These are phyloP conservation scores for Exophiala sideris DNA, from an alignment of 2,329 filamentous ascomycete species.

Conservation along the genomic window DNA sequence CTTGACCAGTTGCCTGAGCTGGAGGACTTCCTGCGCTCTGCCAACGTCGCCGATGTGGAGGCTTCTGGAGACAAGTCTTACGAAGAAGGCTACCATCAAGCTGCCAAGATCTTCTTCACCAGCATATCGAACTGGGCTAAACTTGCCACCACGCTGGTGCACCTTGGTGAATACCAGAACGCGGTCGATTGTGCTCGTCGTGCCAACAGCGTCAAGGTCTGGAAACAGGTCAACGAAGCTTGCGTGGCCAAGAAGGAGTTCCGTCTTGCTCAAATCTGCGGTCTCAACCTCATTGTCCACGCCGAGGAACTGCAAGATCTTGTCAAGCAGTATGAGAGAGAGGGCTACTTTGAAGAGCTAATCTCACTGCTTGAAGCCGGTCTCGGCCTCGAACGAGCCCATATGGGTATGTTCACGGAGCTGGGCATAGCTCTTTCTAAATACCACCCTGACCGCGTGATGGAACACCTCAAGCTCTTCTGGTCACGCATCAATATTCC, in stretches of 20 bases:
- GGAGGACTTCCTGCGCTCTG: slow-evolving; percentile 89
- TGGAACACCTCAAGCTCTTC: slow-evolving; percentile 99
- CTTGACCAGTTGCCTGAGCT: slow-evolving; percentile 88
- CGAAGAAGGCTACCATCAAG: slow-evolving; percentile 87
- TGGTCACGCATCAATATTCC: slow-evolving; percentile 98
- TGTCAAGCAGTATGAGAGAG: slow-evolving; percentile 93
- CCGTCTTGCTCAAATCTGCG: slow-evolving; percentile 96
- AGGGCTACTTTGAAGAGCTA: slow-evolving; percentile 97
- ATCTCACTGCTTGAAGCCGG: slow-evolving; percentile 92
- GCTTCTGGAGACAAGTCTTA: slow-evolving; percentile 98
- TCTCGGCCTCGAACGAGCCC: slow-evolving; percentile 82
- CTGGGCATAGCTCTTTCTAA: slow-evolving; percentile 88
- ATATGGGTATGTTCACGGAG: slow-evolving; percentile 97
- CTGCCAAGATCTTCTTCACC: slow-evolving; percentile 96
- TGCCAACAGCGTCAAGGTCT: slow-evolving; percentile 98
- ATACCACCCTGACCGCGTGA: slow-evolving; percentile 91
- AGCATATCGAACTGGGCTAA: slow-evolving; percentile 99
- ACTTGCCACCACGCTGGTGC: slow-evolving; percentile 94
- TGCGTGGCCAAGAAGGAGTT: slow-evolving; percentile 98
- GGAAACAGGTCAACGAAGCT: slow-evolving; percentile 96
- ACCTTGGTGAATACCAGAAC: slow-evolving; percentile 93
- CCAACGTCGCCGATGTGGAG: slow-evolving; percentile 94
- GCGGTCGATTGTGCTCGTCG: slow-evolving; percentile 97
- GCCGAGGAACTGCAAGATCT: slow-evolving; percentile 91
- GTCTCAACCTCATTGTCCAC: slow-evolving; percentile 95